Evolutionary conservation across 1,139 yeast genomes (phyloP).

Genomic region (Geotrichum carabidarum): DNA sequence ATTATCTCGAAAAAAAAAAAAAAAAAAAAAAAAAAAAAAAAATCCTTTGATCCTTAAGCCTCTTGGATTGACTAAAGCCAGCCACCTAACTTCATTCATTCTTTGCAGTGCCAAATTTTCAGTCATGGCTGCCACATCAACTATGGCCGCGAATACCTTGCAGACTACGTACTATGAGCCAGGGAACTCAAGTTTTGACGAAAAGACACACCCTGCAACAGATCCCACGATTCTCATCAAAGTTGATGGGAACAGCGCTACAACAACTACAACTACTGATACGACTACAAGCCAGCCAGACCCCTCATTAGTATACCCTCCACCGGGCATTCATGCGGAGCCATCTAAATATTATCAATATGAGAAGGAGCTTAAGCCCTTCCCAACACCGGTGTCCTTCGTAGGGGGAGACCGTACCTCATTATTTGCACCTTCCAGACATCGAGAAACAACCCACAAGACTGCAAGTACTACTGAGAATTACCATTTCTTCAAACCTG

Average conservation of each 20-base stretch:
- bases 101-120: too few relatives aligned
- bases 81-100: too few relatives aligned
- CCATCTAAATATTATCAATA: not conserved
- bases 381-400: slow-evolving; percentile 12
- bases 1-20: not conserved
- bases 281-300: not conserved
- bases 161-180: too few relatives aligned
- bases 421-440: slow-evolving; percentile 10
- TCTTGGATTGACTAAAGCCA: not conserved
- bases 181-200: too few relatives aligned
- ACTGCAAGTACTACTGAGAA: not conserved
- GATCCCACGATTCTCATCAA: too few relatives aligned
- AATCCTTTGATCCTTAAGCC: not conserved
- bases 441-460: not conserved
- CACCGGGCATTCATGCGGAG: not conserved
- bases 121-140: too few relatives aligned
- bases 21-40: not conserved
- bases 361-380: slow-evolving; percentile 1
- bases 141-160: too few relatives aligned
- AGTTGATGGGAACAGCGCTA: too few relatives aligned
- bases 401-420: slow-evolving; percentile 11
- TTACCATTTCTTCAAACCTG: not conserved
- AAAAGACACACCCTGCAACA: too few relatives aligned
- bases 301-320: not conserved
- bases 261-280: too few relatives aligned